phyloP scores from a whole-genome alignment of 225 moss, liverwort and hornwort genomes.

The Polytrichum formosum region DNA sequence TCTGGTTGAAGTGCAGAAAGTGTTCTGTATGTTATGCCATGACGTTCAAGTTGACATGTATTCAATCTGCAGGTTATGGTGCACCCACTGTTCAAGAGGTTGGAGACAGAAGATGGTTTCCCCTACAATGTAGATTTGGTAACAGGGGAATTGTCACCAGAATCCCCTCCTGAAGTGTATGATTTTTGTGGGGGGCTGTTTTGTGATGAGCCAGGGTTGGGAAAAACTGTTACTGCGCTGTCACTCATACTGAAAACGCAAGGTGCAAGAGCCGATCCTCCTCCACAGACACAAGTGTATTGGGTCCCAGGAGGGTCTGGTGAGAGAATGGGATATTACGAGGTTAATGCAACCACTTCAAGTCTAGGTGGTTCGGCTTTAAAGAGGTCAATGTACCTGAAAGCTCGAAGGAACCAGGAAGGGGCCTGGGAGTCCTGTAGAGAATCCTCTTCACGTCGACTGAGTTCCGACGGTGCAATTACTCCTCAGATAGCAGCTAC shows the following conservation, averaged over 20 bases:
- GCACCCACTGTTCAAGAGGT: slow-evolving; percentile 64
- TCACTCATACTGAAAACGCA: slow-evolving; percentile 95
- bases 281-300: slow-evolving; percentile 54
- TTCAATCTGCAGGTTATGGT: slow-evolving; percentile 30
- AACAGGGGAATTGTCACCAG: slow-evolving; percentile 69
- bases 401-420: slow-evolving; percentile 61
- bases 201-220: slow-evolving; percentile 97
- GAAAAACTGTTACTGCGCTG: slow-evolving; percentile 90
- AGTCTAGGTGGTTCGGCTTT: slow-evolving; percentile 54
- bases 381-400: slow-evolving; percentile 77
- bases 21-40: too few relatives aligned
- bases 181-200: slow-evolving; percentile 92
- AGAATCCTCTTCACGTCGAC: slow-evolving; percentile 31
- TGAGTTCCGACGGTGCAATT: slow-evolving; percentile 27
- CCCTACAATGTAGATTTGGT: slow-evolving; percentile 68
- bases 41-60: too few relatives aligned
- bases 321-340: slow-evolving; percentile 83
- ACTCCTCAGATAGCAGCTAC: slow-evolving; percentile 17
- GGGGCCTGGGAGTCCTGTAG: slow-evolving; percentile 23
- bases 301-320: slow-evolving; percentile 68
- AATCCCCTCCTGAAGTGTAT: slow-evolving; percentile 40
- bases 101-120: slow-evolving; percentile 79
- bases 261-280: slow-evolving; percentile 76
- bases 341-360: slow-evolving; percentile 49
- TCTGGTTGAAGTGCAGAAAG: too few relatives aligned